A percentile compares a stretch with the other conserved stretches of the same genome.
These are phyloP conservation scores for Aureobasidium melanogenum DNA, from an alignment of 2,329 filamentous ascomycete species.

Conservation along the genomic window DNA sequence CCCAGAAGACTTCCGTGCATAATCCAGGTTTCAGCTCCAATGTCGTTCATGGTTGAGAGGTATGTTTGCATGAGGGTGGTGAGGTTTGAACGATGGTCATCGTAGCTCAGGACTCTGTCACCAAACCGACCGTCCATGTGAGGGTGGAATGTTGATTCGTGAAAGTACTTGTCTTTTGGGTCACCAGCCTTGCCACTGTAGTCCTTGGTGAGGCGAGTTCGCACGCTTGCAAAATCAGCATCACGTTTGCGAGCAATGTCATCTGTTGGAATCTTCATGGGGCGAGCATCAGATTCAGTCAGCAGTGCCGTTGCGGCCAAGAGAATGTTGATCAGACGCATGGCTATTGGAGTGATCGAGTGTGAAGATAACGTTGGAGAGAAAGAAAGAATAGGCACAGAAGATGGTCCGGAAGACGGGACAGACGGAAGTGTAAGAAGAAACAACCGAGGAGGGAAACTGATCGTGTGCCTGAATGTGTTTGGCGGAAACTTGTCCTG, in stretches of 20 bases:
- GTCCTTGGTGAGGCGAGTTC: conserved; percentile 30
- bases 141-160: conserved; percentile 43
- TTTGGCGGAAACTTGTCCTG: background rate
- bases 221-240: conserved; percentile 36
- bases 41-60: conserved; percentile 45
- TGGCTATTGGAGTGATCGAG: background rate
- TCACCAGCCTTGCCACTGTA: conserved; percentile 27
- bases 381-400: background rate
- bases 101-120: conserved; percentile 33
- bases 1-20: conserved; percentile 54
- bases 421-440: background rate
- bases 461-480: conserved; percentile 8
- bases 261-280: conserved; percentile 4
- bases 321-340: background rate
- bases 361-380: background rate
- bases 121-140: conserved; percentile 53
- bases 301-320: background rate
- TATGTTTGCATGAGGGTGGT: conserved; percentile 47
- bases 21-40: conserved; percentile 53
- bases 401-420: background rate
- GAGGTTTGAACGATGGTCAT: conserved; percentile 41
- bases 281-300: background rate
- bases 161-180: conserved; percentile 42
- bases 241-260: conserved; percentile 22
- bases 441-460: background rate